Conservation (phyloP, 495 filamentous ascomycete genomes). For the Trichoderma gamsii region DNA sequence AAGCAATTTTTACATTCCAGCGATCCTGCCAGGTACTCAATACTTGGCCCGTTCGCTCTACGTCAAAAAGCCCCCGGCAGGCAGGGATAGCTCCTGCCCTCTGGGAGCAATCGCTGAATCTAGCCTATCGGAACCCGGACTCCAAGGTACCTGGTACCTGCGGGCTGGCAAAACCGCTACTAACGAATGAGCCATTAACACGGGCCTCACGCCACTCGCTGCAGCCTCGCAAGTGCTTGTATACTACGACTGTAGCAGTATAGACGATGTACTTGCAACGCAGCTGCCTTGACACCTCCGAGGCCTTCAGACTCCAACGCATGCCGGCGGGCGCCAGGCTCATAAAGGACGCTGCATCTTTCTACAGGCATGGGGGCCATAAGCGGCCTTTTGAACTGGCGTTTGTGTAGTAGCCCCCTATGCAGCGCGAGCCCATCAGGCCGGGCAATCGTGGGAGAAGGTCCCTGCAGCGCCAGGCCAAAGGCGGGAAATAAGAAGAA, state of each 20-base stretch:
- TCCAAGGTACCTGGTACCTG: neutral
- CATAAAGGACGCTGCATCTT: neutral
- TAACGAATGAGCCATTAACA: constrained; percentile 6
- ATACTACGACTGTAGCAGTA: too few relatives aligned
- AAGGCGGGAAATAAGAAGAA: neutral
- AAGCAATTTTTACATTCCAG: too few relatives aligned
- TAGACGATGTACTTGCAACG: neutral
- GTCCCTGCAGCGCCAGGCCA: neutral
- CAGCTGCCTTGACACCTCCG: constrained; percentile 2
- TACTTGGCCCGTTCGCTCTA: neutral
- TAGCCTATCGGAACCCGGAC: neutral
- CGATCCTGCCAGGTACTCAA: neutral
- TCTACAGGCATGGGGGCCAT: neutral
- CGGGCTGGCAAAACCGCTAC: neutral
- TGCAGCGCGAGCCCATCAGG: neutral
- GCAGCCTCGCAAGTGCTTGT: neutral
- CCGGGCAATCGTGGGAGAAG: constrained; percentile 1
- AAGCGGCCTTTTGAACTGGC: neutral
- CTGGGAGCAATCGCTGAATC: neutral
- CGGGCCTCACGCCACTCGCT: constrained; percentile 1
- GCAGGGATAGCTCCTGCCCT: neutral
- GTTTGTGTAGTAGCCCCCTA: neutral
- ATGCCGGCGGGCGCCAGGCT: neutral
- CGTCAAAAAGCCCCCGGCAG: constrained; percentile 7
- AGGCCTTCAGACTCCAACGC: neutral